phyloP scores from a whole-genome alignment of 805 yeast species.

The Wickerhamomyces bisporus region DNA sequence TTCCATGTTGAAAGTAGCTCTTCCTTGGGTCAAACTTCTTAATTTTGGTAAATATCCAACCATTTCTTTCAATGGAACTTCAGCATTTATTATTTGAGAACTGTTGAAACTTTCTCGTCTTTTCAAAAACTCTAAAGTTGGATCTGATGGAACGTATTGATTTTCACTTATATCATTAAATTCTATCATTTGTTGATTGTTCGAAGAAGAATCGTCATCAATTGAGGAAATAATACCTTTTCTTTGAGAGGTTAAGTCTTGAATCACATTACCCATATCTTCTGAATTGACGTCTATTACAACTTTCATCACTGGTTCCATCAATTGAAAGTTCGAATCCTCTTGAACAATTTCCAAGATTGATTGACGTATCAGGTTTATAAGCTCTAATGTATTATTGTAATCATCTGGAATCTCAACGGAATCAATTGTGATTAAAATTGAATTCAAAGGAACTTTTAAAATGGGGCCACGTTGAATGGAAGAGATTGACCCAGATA shows the following conservation, averaged over 20 bases:
- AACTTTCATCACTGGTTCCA: conserved; percentile 88
- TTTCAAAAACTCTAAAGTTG: conserved; percentile 39
- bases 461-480: conserved; percentile 59
- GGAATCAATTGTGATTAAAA: conserved; percentile 48
- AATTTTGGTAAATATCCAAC: conserved; percentile 77
- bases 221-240: conserved; percentile 70
- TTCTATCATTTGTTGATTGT: conserved; percentile 36
- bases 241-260: conserved; percentile 75
- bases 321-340: conserved; percentile 39
- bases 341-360: conserved; percentile 34
- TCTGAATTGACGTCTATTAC: conserved; percentile 61
- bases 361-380: conserved; percentile 42
- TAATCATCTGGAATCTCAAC: conserved; percentile 46
- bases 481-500: conserved; percentile 56
- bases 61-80: conserved; percentile 85
- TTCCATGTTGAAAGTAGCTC: conserved; percentile 78
- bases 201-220: conserved; percentile 49
- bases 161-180: conserved; percentile 52
- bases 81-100: conserved; percentile 59
- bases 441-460: conserved; percentile 54
- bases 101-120: conserved; percentile 18
- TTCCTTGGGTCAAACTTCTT: conserved; percentile 83
- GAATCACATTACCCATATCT: conserved; percentile 76
- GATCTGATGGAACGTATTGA: conserved; percentile 66
- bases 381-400: conserved; percentile 31